Percentiles rank a stretch among this genome's conserved stretches.
phyloP scores from a whole-genome alignment of 1,284 basidiomycete genomes.

The Cystobasidium sp. region DNA sequence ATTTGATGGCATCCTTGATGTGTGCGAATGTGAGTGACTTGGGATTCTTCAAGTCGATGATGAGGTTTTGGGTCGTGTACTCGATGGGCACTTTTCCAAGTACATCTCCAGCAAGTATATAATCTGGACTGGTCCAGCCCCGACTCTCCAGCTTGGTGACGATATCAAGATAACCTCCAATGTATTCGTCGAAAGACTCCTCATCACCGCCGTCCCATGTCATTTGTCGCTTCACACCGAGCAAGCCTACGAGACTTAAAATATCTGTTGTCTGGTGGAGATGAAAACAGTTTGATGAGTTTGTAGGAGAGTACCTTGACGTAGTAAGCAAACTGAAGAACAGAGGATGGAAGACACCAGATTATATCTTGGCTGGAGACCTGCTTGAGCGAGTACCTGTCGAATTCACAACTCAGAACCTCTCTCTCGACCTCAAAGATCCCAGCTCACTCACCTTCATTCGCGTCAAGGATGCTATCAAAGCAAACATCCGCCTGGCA shows the following conservation, averaged over 20 bases:
- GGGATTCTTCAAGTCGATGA: no score
- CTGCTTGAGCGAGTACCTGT: no score
- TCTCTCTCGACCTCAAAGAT: slow-evolving; percentile 5
- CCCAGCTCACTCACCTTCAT: no score
- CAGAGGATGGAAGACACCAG: not conserved
- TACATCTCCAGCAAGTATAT: not conserved
- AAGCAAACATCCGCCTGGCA: no score
- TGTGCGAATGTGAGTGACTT: no score
- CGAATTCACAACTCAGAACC: not conserved
- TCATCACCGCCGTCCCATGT: not conserved
- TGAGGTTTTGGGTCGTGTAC: not conserved
- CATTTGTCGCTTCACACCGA: no score
- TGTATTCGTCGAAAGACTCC: slow-evolving; percentile 1
- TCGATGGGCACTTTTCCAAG: not conserved
- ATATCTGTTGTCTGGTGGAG: no score
- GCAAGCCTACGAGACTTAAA: no score
- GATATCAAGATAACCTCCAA: slow-evolving; percentile 1
- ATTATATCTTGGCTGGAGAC: no score
- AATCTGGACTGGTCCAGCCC: slow-evolving; percentile 1
- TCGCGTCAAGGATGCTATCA: no score
- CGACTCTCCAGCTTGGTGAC: not conserved
- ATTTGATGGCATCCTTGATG: no score
- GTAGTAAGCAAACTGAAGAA: slow-evolving; percentile 1
- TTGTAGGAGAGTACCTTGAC: slow-evolving; percentile 2
- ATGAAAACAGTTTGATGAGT: not conserved